Conservation (phyloP, 2,329 filamentous ascomycete species). For the Lasiodiplodia hormozganensis region DNA sequence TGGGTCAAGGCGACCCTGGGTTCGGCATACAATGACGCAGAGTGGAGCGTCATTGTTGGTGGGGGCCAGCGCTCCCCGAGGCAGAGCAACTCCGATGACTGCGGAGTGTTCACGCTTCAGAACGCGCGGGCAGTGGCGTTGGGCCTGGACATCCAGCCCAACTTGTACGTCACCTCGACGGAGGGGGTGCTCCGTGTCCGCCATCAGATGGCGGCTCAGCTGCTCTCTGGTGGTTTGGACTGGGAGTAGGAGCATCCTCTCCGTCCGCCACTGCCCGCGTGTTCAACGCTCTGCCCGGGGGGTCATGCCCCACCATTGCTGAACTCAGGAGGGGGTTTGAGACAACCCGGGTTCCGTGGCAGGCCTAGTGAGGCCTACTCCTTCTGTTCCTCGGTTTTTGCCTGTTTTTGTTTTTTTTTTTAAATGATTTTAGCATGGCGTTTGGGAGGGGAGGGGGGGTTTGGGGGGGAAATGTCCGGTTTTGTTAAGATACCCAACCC, state of each 20-base stretch:
- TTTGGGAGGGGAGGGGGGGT: not conserved
- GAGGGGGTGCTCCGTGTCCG: conserved; percentile 66
- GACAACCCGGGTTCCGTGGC: not conserved
- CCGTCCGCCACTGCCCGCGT: not conserved
- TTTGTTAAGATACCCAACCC: conserved; percentile 21
- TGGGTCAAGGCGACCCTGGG: conserved; percentile 62
- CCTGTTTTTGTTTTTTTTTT: not conserved
- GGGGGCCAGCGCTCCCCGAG: conserved; percentile 55
- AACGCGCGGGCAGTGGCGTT: conserved; percentile 69
- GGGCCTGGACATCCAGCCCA: conserved; percentile 45
- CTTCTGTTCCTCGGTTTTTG: not conserved
- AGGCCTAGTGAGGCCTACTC: not conserved
- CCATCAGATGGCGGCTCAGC: conserved; percentile 64
- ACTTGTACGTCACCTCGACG: conserved; percentile 51
- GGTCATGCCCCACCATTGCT: not conserved
- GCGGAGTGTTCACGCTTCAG: conserved; percentile 77
- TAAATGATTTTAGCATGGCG: not conserved
- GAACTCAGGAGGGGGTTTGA: not conserved
- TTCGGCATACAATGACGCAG: conserved; percentile 60
- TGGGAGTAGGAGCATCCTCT: conserved; percentile 19
- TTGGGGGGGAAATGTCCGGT: not conserved
- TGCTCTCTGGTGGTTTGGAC: conserved; percentile 13
- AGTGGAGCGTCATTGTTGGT: conserved; percentile 65
- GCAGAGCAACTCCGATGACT: conserved; percentile 75
- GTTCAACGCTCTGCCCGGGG: conserved; percentile 10